Percentiles rank a stretch among this genome's conserved stretches.
phyloP scores from a whole-genome alignment of 305 asterid species.

The Striga hermonthica region DNA sequence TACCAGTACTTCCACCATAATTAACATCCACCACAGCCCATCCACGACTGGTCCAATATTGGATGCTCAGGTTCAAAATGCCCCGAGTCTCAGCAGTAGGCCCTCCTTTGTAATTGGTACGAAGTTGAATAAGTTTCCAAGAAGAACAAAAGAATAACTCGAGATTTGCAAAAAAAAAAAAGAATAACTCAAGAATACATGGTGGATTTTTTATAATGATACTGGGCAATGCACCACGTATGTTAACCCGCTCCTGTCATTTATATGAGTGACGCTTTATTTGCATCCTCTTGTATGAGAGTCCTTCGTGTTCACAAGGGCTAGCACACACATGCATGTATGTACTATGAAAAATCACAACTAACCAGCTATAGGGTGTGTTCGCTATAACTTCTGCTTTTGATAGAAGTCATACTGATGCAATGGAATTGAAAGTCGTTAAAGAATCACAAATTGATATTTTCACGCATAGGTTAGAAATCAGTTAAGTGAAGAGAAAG shows the following conservation, averaged over 20 bases:
- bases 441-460: too few species aligned
- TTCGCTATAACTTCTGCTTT: too few species aligned
- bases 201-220: too few species aligned
- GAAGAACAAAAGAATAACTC: not conserved
- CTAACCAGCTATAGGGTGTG: too few species aligned
- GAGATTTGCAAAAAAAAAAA: constrained; percentile 10
- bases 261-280: constrained; percentile 17
- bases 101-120: constrained; percentile 54
- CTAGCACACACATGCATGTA: too few species aligned
- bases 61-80: constrained; percentile 68
- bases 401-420: too few species aligned
- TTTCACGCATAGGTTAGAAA: too few species aligned
- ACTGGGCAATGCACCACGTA: too few species aligned
- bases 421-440: too few species aligned
- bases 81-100: constrained; percentile 96
- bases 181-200: constrained; percentile 7
- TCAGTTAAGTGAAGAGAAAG: too few species aligned
- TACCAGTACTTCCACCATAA: constrained; percentile 98
- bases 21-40: constrained; percentile 98
- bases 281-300: not conserved
- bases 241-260: constrained; percentile 1
- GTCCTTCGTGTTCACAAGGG: not conserved
- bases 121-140: too few species aligned
- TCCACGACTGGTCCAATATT: constrained; percentile 98
- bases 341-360: too few species aligned